Percentiles rank a stretch among this genome's conserved stretches.
phyloP scores from a whole-genome alignment of 1,284 basidiomycete species.

The Afroboletus lepidellus region DNA sequence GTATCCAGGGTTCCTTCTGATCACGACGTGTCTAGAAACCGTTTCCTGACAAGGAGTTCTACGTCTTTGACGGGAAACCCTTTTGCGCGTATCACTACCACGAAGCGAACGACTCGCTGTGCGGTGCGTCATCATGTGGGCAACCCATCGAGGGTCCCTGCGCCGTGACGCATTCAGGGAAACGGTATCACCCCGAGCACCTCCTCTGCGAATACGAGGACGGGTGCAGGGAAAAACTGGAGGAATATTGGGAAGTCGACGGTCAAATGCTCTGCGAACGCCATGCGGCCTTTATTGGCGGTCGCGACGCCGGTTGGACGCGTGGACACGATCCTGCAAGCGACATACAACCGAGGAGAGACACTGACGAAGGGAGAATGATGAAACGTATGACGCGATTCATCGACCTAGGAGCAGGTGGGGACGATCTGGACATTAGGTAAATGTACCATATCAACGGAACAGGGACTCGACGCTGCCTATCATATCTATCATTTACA shows the following conservation, averaged over 20 bases:
- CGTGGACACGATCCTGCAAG: conserved; percentile 16
- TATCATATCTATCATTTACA: conserved; percentile 1
- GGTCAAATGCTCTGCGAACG: conserved; percentile 79
- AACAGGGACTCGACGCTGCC: conserved; percentile 16
- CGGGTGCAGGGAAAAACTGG: conserved; percentile 59
- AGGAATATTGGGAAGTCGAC: conserved; percentile 86
- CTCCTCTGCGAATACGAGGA: conserved; percentile 65
- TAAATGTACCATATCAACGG: conserved; percentile 25
- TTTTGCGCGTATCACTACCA: conserved; percentile 90
- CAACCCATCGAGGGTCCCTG: conserved; percentile 90
- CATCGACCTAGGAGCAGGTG: conserved; percentile 48
- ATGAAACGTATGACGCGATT: conserved; percentile 65
- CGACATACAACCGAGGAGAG: conserved; percentile 24
- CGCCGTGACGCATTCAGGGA: conserved; percentile 74
- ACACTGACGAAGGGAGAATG: conserved; percentile 44
- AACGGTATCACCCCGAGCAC: conserved; percentile 83
- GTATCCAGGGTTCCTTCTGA: conserved; percentile 2
- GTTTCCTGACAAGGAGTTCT: conserved; percentile 87
- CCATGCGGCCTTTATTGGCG: conserved; percentile 49
- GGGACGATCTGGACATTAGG: conserved; percentile 33
- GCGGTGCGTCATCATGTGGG: conserved; percentile 72
- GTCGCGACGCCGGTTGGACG: conserved; percentile 15
- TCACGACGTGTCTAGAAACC: conserved; percentile 54
- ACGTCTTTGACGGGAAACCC: conserved; percentile 83
- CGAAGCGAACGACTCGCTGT: conserved; percentile 84